phyloP scores from a whole-genome alignment of 345 rosid genomes.

The Bretschneidera sinensis region DNA sequence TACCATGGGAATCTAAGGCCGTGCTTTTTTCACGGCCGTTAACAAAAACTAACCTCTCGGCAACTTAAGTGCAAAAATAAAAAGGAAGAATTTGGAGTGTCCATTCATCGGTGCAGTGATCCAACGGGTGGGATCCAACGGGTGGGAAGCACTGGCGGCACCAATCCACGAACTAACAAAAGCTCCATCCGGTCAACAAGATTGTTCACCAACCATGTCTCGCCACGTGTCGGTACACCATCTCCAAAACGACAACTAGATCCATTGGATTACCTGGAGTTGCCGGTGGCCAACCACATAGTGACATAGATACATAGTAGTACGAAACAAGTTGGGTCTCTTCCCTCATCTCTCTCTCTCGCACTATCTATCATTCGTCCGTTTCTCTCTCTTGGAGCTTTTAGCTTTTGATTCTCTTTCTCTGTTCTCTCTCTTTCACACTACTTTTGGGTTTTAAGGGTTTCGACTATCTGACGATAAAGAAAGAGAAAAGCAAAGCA shows the following conservation, averaged over 20 bases:
- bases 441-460: conserved; percentile 10
- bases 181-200: conserved; percentile 21
- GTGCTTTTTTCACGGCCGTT: too few relatives aligned
- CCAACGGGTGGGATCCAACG: conserved; percentile 65
- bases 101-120: conserved; percentile 13
- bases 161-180: conserved; percentile 20
- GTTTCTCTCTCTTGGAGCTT: conserved; percentile 21
- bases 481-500: not conserved
- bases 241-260: conserved; percentile 33
- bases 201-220: conserved; percentile 11
- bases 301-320: too few relatives aligned
- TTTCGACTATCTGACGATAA: conserved; percentile 14
- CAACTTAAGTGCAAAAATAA: conserved; percentile 12
- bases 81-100: not conserved
- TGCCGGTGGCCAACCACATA: conserved; percentile 67
- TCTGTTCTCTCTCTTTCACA: conserved; percentile 12
- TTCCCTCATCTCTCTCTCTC: conserved; percentile 14
- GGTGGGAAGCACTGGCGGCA: conserved; percentile 33
- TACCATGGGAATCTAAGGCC: too few relatives aligned
- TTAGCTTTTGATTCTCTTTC: conserved; percentile 18
- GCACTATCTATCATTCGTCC: conserved; percentile 19
- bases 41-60: conserved; percentile 17
- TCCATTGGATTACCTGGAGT: conserved; percentile 53
- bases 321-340: conserved; percentile 29
- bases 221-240: conserved; percentile 33